Conservation (phyloP, 1,139 yeast species). For the Ashbya aceris region DNA sequence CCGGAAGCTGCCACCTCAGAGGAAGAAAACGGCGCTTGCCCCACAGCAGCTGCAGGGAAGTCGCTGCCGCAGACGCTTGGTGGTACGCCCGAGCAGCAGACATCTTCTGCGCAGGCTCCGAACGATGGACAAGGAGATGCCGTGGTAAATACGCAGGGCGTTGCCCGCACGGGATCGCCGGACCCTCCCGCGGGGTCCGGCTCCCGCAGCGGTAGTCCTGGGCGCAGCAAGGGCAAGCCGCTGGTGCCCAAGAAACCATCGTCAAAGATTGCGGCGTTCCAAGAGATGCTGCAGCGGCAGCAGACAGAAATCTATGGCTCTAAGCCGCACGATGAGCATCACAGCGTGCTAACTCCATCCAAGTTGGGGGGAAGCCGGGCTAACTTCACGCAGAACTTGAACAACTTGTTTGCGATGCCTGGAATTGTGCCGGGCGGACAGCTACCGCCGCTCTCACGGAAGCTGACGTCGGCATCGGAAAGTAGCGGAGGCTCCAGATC, state of each 20-base stretch:
- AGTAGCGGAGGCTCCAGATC: no score
- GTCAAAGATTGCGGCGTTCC: slow-evolving; percentile 71
- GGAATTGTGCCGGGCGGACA: slow-evolving; percentile 46
- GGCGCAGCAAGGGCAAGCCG: slow-evolving; percentile 41
- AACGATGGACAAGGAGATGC: no score
- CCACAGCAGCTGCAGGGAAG: no score
- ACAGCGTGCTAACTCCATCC: slow-evolving; percentile 4
- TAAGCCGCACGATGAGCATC: slow-evolving; percentile 7
- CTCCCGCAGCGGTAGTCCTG: slow-evolving; percentile 4
- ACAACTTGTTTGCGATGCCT: slow-evolving; percentile 56
- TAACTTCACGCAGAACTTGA: slow-evolving; percentile 46
- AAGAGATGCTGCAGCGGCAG: slow-evolving; percentile 48
- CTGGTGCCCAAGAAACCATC: slow-evolving; percentile 69
- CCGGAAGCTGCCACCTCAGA: no score
- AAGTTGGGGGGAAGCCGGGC: slow-evolving; percentile 22
- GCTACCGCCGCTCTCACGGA: slow-evolving; percentile 22
- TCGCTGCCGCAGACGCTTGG: no score
- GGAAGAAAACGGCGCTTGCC: no score
- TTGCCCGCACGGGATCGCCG: no score
- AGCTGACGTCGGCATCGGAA: slow-evolving; percentile 6
- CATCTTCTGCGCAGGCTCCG: no score
- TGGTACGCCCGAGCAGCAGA: no score
- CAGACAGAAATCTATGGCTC: slow-evolving; percentile 2
- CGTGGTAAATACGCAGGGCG: no score
- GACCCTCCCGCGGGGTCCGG: no score